Conservation (phyloP, 1,284 basidiomycete species). For the Malassezia restricta region DNA sequence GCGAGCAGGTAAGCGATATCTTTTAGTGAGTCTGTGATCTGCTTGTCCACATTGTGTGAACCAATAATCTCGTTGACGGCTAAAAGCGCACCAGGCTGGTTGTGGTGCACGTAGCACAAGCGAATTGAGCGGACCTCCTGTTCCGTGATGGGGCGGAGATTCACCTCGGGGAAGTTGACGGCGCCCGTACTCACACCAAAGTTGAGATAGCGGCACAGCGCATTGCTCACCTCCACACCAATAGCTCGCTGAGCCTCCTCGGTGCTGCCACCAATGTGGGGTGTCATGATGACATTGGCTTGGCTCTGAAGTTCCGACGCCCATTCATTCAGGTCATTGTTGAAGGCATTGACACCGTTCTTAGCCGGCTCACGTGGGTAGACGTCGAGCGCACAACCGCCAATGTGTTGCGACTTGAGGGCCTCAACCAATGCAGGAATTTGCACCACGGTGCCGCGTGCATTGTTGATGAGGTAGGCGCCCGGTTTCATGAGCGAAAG, state of each 20-base stretch:
- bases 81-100: conserved; percentile 91
- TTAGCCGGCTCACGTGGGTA: conserved; percentile 83
- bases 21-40: conserved; percentile 90
- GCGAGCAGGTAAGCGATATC: conserved; percentile 91
- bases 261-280: conserved; percentile 96
- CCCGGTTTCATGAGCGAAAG: conserved; percentile 88
- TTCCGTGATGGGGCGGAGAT: conserved; percentile 68
- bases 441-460: conserved; percentile 86
- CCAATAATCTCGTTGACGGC: conserved; percentile 84
- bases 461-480: conserved; percentile 93
- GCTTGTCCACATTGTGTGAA: conserved; percentile 96
- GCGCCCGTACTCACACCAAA: conserved; percentile 75
- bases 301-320: conserved; percentile 31
- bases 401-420: conserved; percentile 70
- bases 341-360: conserved; percentile 69
- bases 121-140: conserved; percentile 73
- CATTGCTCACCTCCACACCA: conserved; percentile 80
- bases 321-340: conserved; percentile 36
- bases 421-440: conserved; percentile 76
- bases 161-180: conserved; percentile 99
- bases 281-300: conserved; percentile 48
- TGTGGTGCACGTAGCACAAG: conserved; percentile 89
- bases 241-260: conserved; percentile 98
- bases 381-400: conserved; percentile 88
- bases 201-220: conserved; percentile 78